Evolutionary conservation across 179 eudicot genomes (phyloP).

Genomic region (Silene coronaria): DNA sequence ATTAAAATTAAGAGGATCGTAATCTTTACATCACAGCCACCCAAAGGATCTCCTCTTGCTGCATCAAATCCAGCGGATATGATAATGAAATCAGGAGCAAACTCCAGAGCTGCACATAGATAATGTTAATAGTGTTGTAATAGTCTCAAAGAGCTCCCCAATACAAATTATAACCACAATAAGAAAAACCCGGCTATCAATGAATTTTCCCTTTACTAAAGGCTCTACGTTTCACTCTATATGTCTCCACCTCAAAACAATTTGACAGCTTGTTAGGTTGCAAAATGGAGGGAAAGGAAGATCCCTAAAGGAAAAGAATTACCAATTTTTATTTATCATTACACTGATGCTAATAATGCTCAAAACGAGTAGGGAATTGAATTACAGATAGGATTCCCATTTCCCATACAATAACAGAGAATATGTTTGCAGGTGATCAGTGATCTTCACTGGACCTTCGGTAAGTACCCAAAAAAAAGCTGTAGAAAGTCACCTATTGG

Average conservation of each 20-base stretch:
- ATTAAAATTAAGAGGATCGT: constrained; percentile 3
- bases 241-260: not conserved
- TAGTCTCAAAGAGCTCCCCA: not conserved
- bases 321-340: not conserved
- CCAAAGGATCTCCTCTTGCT: constrained; percentile 97
- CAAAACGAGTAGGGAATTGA: not conserved
- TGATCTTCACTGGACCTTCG: not conserved
- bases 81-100: constrained; percentile 79
- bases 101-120: constrained; percentile 66
- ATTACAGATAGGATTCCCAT: not conserved
- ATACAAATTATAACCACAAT: not conserved
- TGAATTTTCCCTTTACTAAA: not conserved
- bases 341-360: not conserved
- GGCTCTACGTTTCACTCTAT: not conserved
- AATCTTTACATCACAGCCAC: constrained; percentile 88
- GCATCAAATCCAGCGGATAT: constrained; percentile 99
- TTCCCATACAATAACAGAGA: not conserved
- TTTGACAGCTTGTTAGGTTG: constrained; percentile 7
- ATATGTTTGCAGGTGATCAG: not conserved
- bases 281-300: not conserved
- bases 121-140: constrained; percentile 1
- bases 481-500: constrained; percentile 61
- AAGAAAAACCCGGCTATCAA: not conserved
- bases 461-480: not conserved
- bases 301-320: not conserved